Evolutionary conservation across 345 rosid species (phyloP), one percentile per base, ranked within the genome.

Genomic region (Nasturtium officinale): DNA sequence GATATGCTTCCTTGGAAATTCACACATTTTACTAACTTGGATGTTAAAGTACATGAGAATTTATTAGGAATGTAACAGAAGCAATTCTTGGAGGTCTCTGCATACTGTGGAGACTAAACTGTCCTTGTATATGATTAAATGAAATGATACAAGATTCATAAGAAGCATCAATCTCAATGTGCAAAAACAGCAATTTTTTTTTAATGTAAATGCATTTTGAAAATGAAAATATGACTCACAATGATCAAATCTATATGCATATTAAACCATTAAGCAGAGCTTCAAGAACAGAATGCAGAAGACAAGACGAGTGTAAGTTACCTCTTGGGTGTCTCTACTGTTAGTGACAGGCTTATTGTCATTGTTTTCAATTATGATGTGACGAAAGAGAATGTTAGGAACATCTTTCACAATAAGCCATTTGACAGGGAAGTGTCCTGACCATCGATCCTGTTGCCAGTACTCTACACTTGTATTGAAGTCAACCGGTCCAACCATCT

Each of bases 301-400:
- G 67, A 66, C 3, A 9, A 47, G 18, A 40, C 15, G 23, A 4
- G 42, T 20, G 21, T 63, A 50, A 12, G 60, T 65, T 80, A 91
- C 97, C 94, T 89, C 96, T 82, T 89, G 97, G 74, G 97, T 87
- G 67, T 91, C 97, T 78, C 96, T 86, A 72, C 96, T 89, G 82
- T 90, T 90, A 72, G 97, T 90, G 35, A 89, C 95, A 20, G 97
- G 97, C 78, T 89, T 90, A 78, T 83, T 86, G 76, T 91, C 97
- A 72, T 91, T 91, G 72, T 75, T 89, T 83, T 85, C 84, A 11
- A 91, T 86, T 59, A 82, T 81, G 68, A 91, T 89, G 82, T 86
- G 96, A 48, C 94, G 92, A 77, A 91, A 83, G 68, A 77, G 84
- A 74, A 85, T 86, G 77, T 89, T 91, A n/a, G 96, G 97, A 17